Evolutionary conservation across 2,329 filamentous ascomycete genomes (phyloP).

Genomic region (Exophiala bonariae): DNA sequence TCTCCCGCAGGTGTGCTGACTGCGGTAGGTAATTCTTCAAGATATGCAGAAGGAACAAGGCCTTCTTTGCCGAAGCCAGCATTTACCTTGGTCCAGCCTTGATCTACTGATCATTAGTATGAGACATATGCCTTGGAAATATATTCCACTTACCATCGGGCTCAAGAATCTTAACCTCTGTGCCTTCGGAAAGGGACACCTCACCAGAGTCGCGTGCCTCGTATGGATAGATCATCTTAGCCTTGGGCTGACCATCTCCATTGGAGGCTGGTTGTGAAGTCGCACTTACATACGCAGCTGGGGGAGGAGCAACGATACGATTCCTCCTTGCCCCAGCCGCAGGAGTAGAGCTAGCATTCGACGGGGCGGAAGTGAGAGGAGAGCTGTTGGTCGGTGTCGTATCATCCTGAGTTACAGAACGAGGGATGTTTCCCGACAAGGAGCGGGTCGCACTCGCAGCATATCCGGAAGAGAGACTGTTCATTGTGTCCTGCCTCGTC

Average conservation of each 20-base stretch:
- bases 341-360: slow-evolving; percentile 29
- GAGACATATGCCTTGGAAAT: slow-evolving; percentile 3
- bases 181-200: slow-evolving; percentile 74
- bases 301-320: slow-evolving; percentile 84
- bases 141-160: slow-evolving; percentile 72
- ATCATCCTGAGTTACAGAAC: slow-evolving; percentile 55
- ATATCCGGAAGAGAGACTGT: slow-evolving; percentile 84
- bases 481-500: slow-evolving; percentile 83
- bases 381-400: slow-evolving; percentile 43
- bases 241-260: slow-evolving; percentile 59
- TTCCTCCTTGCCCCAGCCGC: slow-evolving; percentile 53
- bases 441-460: slow-evolving; percentile 76
- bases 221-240: slow-evolving; percentile 88
- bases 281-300: slow-evolving; percentile 69
- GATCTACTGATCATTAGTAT: slow-evolving; percentile 59
- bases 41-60: slow-evolving; percentile 81
- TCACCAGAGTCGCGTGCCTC: slow-evolving; percentile 80
- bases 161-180: slow-evolving; percentile 75
- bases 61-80: slow-evolving; percentile 70
- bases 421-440: slow-evolving; percentile 60
- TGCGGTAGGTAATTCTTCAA: slow-evolving; percentile 62
- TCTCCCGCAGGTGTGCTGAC: slow-evolving; percentile 32
- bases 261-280: slow-evolving; percentile 9
- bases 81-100: slow-evolving; percentile 88
- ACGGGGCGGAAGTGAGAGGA: slow-evolving; percentile 36